Evolutionary conservation across 352 stramenopile species (phyloP).

Genomic region (Phytophthora citrophthora): DNA sequence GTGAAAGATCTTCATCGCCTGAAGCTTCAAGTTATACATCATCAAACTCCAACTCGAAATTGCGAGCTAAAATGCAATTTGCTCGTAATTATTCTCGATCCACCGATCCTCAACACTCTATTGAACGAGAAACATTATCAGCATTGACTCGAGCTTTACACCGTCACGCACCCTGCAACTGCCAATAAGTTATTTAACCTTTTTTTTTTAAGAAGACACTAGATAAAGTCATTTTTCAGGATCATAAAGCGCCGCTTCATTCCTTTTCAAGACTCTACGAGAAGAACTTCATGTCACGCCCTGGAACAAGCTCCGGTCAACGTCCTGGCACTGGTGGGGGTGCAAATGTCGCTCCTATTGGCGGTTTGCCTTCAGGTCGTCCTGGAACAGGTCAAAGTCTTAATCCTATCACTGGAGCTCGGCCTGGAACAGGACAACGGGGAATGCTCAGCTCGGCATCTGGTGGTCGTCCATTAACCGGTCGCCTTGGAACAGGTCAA

Average conservation of each 20-base stretch:
- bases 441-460: conserved; percentile 53
- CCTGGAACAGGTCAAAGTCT: conserved; percentile 67
- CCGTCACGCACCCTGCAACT: conserved; percentile 21
- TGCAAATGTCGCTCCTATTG: conserved; percentile 23
- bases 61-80: conserved; percentile 27
- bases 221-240: too few relatives aligned
- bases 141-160: conserved; percentile 16
- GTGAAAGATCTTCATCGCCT: background rate
- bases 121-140: conserved; percentile 7
- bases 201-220: conserved; percentile 7
- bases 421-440: conserved; percentile 64
- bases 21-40: background rate
- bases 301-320: conserved; percentile 61
- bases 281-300: conserved; percentile 25
- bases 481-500: conserved; percentile 58
- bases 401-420: conserved; percentile 62
- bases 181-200: conserved; percentile 1
- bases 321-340: conserved; percentile 63
- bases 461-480: conserved; percentile 58
- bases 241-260: conserved; percentile 7
- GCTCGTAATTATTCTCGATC: conserved; percentile 13
- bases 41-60: conserved; percentile 2
- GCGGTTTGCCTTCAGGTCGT: conserved; percentile 34
- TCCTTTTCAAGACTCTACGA: background rate
- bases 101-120: background rate